Base-by-base conservation (phyloP, 164 flowering plant genomes). In the Stephania japonica region DNA sequence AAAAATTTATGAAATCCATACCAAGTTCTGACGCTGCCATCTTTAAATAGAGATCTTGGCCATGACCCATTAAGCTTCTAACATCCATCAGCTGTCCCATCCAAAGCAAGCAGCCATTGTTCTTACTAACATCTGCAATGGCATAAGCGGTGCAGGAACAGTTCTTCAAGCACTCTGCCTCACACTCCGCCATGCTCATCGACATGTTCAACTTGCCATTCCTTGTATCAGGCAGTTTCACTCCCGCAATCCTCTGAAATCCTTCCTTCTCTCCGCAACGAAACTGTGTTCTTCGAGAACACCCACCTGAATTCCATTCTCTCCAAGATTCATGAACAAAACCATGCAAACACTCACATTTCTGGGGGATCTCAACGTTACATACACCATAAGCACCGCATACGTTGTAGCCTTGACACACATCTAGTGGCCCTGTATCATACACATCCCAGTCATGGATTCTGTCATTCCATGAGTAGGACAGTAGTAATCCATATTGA, bases 271-370 rank as follows among this genome's bases (percentile, higher is more conserved):
- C 27, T 11, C 27, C 25, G 26, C 67, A 64, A 64, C 3, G 11
- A 8, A 64, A 11, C 23, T 4, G 27, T 1, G 71, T 72, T 25
- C 53, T 79, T 69, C 89, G 72, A 18, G 72, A 75, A 49, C 94
- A 89, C 18, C 94, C 91, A 32, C n/a, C 72, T 0, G 84, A 76
- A 1, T 25, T n/a, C 89, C 90, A 86, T 0, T 74, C 71, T 13
- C 61, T 12, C 5, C 26, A 80, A 7, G 66, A 71, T 21, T 61
- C 80, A 0, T 88, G 89, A 14, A 11, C 56, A 43, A 90, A 88
- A 1, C 14, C 11, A 65, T 25, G 13, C 6, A 67, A 18, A 38
- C 70, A 67, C 13, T 42, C 10, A 11, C 49, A 42, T 16, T 19
- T 49, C 12, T 21, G 70, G 9, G 76, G 62, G 5, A 24, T 61